These are phyloP conservation scores for Aeminium ludgeri DNA, from an alignment of 495 filamentous ascomycete genomes.

Conservation along the genomic window DNA sequence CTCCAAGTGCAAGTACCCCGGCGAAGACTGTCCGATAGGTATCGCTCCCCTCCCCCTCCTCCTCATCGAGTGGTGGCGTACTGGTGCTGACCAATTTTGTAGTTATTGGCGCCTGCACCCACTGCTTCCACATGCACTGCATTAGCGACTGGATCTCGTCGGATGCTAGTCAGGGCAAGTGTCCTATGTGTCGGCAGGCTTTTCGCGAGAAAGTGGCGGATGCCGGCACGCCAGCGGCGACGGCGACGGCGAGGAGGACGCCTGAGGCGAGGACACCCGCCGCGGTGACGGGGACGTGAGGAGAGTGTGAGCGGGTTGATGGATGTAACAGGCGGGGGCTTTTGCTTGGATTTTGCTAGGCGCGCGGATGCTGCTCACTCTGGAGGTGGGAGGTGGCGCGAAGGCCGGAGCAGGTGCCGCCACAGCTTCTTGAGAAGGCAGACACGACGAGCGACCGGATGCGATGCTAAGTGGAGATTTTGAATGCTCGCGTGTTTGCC, in stretches of 20 bases:
- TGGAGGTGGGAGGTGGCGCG: no score
- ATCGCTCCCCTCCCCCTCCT: slow-evolving; percentile 23
- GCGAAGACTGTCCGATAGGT: slow-evolving; percentile 88
- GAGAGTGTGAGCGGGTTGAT: no score
- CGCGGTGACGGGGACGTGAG: no score
- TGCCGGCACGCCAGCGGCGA: background rate
- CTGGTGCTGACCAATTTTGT: background rate
- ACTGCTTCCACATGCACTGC: slow-evolving; percentile 98
- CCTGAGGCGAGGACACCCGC: background rate
- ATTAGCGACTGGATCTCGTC: slow-evolving; percentile 91
- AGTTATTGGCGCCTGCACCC: slow-evolving; percentile 93
- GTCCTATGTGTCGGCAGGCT: slow-evolving; percentile 89
- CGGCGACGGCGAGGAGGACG: background rate
- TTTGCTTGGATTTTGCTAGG: no score
- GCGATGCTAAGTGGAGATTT: no score
- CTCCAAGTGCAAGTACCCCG: slow-evolving; percentile 93
- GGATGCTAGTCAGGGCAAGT: slow-evolving; percentile 81
- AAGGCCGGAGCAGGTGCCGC: no score
- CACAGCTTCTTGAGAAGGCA: no score
- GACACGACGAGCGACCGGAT: no score
- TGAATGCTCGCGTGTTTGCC: no score
- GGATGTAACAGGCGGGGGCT: no score
- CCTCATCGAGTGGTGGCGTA: background rate
- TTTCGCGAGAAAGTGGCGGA: slow-evolving; percentile 14
- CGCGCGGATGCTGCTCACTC: no score